Base-by-base conservation (phyloP, 352 stramenopile genomes). In the Pythium chondricola region DNA sequence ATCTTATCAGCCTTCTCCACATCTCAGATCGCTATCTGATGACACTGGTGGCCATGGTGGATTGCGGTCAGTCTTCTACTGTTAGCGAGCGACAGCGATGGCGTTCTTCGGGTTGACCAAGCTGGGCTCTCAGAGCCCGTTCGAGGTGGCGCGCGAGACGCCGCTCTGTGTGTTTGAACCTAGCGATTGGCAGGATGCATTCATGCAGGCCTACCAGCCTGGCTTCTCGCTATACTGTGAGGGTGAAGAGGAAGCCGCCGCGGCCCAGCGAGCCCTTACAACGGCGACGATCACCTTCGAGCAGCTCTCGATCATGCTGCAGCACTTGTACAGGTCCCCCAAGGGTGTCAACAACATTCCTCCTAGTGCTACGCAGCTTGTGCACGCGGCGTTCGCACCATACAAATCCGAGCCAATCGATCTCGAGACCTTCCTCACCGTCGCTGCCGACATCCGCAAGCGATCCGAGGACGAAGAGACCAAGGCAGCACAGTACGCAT, bases 41-140 rank as follows among this genome's bases (percentile, higher is more conserved):
- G n/a, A n/a, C n/a, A n/a, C n/a, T n/a, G n/a, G n/a, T n/a, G n/a
- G n/a, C n/a, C n/a, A n/a, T n/a, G n/a, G n/a, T n/a, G n/a, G n/a
- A n/a, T n/a, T n/a, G n/a, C n/a, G n/a, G n/a, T n/a, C n/a, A n/a
- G n/a, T n/a, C n/a, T n/a, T n/a, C n/a, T n/a, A n/a, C n/a, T n/a
- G n/a, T n/a, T n/a, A n/a, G n/a, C n/a, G n/a, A n/a, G n/a, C n/a
- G n/a, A n/a, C n/a, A n/a, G n/a, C n/a, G n/a, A 85, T 86, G 72
- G 61, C 70, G 26, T 88, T 85, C 69, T 85, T 88, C 43, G 73
- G 75, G 1, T 60, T 88, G 36, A 88, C 73, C 2, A 44, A 53
- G 4, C 60, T 85, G 21, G 75, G 75, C 24, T 78, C 75, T 8
- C 73, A 84, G 47, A 73, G 61, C 36, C 58, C 71, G 20, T 85